Evolutionary conservation across 225 moss, liverwort and hornwort genomes (phyloP).

Genomic region (Ulota crispa): DNA sequence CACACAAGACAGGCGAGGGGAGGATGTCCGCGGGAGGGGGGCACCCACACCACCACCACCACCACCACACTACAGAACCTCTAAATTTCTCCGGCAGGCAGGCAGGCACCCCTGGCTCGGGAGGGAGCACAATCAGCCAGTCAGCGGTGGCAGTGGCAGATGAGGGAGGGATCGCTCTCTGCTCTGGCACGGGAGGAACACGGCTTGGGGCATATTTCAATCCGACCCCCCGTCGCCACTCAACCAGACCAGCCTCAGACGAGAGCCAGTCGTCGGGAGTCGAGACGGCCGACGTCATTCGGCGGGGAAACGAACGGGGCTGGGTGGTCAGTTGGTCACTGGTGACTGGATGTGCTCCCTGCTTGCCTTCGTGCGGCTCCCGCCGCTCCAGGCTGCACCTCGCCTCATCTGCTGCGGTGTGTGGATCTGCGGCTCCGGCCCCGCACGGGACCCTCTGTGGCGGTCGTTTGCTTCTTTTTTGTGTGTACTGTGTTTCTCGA

Average conservation of each 20-base stretch:
- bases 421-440: not conserved
- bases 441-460: not conserved
- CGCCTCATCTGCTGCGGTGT: not conserved
- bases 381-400: not conserved
- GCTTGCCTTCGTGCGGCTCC: not conserved
- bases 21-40: not conserved
- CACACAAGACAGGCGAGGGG: not conserved
- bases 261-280: not conserved
- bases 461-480: not conserved
- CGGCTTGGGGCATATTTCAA: not conserved
- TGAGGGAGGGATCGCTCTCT: not conserved
- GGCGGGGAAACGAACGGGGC: not conserved
- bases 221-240: not conserved
- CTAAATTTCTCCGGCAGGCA: conserved; percentile 3
- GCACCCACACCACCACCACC: not conserved
- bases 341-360: not conserved
- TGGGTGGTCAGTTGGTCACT: no score
- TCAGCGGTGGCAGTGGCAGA: not conserved
- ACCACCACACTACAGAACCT: not conserved
- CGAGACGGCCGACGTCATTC: not conserved
- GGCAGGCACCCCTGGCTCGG: conserved; percentile 4
- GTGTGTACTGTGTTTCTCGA: no score
- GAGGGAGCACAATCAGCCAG: conserved; percentile 19
- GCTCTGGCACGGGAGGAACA: not conserved
- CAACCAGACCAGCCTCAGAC: not conserved